A percentile compares a stretch with the other conserved stretches of the same genome.
Evolutionary conservation across 805 yeast genomes (phyloP).

Genomic region (Starmerella sp.): DNA sequence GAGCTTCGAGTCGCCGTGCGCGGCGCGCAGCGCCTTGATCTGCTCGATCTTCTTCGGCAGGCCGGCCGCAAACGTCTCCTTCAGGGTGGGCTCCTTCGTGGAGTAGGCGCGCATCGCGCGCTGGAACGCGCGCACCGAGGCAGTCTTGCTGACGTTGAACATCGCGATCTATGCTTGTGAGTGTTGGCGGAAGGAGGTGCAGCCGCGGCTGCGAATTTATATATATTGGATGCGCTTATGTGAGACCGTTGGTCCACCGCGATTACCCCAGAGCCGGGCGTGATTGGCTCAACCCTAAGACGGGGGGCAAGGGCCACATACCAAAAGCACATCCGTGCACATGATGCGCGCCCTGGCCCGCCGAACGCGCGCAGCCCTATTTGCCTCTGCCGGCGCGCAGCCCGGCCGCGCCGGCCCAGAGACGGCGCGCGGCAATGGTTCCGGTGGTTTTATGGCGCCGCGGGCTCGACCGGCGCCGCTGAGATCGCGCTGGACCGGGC

Average conservation of each 20-base stretch:
- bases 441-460: too few species aligned
- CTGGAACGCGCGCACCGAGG: constrained; percentile 13
- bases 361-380: background rate
- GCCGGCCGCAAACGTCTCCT: constrained; percentile 86
- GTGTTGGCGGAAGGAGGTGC: background rate
- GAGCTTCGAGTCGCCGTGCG: constrained; percentile 67
- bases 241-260: constrained; percentile 5
- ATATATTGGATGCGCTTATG: constrained; percentile 2
- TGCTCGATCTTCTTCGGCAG: constrained; percentile 88
- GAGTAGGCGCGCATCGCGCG: constrained; percentile 21
- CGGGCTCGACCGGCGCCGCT: too few species aligned
- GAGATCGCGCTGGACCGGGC: too few species aligned
- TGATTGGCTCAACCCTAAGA: constrained; percentile 1
- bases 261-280: constrained; percentile 5
- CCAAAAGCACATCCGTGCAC: constrained; percentile 2
- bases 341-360: background rate
- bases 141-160: constrained; percentile 14
- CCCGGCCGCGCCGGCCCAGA: too few species aligned
- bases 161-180: background rate
- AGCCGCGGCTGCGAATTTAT: background rate
- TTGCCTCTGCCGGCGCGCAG: too few species aligned
- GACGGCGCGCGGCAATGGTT: too few species aligned
- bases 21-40: constrained; percentile 77
- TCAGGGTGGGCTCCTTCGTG: constrained; percentile 42
- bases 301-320: background rate